Conservation (phyloP, 495 filamentous ascomycete species). For the Podospora anserina region DNA sequence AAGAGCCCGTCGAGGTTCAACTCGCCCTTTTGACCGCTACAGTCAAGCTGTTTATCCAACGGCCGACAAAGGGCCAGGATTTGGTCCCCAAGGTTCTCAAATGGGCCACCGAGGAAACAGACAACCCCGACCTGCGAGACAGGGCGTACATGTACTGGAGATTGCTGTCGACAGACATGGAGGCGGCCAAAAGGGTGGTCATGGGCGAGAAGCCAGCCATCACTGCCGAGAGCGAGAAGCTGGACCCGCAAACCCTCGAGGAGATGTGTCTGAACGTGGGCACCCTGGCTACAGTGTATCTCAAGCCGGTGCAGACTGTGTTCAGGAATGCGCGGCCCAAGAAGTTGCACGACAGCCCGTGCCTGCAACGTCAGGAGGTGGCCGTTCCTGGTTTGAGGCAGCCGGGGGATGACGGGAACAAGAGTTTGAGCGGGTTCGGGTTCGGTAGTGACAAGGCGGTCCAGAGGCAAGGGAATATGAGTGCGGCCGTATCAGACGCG, state of each 20-base stretch:
- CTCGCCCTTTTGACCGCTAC: slow-evolving; percentile 92
- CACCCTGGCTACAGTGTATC: slow-evolving; percentile 93
- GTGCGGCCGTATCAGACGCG: slow-evolving; percentile 72
- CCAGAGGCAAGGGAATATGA: slow-evolving; percentile 45
- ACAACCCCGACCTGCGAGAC: slow-evolving; percentile 94
- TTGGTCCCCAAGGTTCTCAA: slow-evolving; percentile 95
- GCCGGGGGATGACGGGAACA: slow-evolving; percentile 50
- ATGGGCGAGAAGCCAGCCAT: slow-evolving; percentile 98
- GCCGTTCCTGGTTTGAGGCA: slow-evolving; percentile 35
- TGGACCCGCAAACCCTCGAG: slow-evolving; percentile 87
- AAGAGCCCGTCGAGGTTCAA: slow-evolving; percentile 93
- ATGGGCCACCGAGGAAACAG: slow-evolving; percentile 98
- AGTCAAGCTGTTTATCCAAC: slow-evolving; percentile 96
- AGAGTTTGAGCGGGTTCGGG: slow-evolving; percentile 50
- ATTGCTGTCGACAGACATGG: slow-evolving; percentile 88
- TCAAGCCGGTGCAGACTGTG: slow-evolving; percentile 97
- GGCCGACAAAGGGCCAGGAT: slow-evolving; percentile 90
- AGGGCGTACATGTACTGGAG: slow-evolving; percentile 99
- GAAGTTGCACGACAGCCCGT: slow-evolving; percentile 73
- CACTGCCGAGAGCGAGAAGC: slow-evolving; percentile 91
- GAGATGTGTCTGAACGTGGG: slow-evolving; percentile 97
- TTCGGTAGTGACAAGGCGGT: slow-evolving; percentile 47
- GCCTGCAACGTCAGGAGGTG: slow-evolving; percentile 67
- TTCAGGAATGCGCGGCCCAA: slow-evolving; percentile 85
- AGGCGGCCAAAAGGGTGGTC: slow-evolving; percentile 79